Conservation (phyloP, 768 basidiomycete species). For the Naganishia antarctica region DNA sequence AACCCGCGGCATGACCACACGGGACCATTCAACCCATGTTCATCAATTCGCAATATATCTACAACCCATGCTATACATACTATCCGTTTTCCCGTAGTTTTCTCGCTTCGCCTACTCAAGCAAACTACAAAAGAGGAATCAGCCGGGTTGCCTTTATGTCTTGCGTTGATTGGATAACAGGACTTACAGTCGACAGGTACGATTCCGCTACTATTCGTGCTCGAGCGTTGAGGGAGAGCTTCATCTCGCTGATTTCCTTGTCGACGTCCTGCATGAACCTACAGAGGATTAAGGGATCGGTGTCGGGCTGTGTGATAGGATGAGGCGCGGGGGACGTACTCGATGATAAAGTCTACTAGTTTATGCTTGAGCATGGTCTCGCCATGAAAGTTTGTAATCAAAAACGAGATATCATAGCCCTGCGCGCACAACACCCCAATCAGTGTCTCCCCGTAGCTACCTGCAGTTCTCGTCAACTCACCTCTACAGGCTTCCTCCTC, state of each 20-base stretch:
- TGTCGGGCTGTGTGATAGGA: slow-evolving; percentile 1
- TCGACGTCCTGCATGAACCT: slow-evolving; percentile 94
- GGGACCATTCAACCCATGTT: too few species aligned
- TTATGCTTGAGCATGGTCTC: slow-evolving; percentile 99
- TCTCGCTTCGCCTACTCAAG: neutral
- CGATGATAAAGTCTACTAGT: slow-evolving; percentile 98
- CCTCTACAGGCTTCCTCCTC: slow-evolving; percentile 85
- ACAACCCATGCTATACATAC: slow-evolving; percentile 1
- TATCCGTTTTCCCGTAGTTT: neutral
- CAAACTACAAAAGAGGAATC: neutral
- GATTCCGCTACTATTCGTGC: slow-evolving; percentile 97
- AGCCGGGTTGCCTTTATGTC: neutral
- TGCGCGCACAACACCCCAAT: slow-evolving; percentile 45
- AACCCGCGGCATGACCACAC: too few species aligned
- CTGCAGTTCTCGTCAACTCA: slow-evolving; percentile 50
- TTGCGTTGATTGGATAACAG: neutral
- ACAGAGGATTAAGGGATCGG: too few species aligned
- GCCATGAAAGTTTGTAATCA: slow-evolving; percentile 92
- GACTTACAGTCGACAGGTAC: slow-evolving; percentile 57
- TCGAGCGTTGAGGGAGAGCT: slow-evolving; percentile 88
- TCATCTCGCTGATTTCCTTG: slow-evolving; percentile 99
- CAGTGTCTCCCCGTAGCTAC: neutral
- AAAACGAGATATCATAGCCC: slow-evolving; percentile 98
- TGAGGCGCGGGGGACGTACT: slow-evolving; percentile 59
- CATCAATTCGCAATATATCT: neutral